Evolutionary conservation across 805 yeast genomes (phyloP).

Genomic region (Wickerhamiella qilinensis): DNA sequence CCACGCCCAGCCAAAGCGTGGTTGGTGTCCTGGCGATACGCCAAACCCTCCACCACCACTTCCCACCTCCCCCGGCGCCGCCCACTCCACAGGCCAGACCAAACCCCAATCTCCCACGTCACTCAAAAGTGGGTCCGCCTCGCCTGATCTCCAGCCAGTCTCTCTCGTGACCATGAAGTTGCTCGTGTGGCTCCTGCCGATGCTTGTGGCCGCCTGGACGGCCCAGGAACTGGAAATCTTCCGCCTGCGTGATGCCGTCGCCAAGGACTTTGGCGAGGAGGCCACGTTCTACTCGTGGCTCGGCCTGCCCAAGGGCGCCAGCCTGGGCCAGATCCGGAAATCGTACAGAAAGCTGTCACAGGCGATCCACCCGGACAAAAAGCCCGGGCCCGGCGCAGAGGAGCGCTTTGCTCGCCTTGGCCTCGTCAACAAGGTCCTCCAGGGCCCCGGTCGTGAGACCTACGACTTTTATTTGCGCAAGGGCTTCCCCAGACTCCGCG

Average conservation of each 20-base stretch:
- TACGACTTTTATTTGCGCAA: slow-evolving; percentile 68
- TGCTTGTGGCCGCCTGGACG: slow-evolving; percentile 5
- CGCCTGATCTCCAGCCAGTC: too few relatives aligned
- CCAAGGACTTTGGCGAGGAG: slow-evolving; percentile 43
- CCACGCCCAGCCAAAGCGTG: too few relatives aligned
- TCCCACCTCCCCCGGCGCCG: too few relatives aligned
- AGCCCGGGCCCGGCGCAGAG: slow-evolving; percentile 32
- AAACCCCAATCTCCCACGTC: too few relatives aligned
- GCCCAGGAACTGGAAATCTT: slow-evolving; percentile 67
- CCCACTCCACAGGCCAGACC: too few relatives aligned
- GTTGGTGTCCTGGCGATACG: too few relatives aligned
- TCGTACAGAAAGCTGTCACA: slow-evolving; percentile 54
- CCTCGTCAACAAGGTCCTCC: slow-evolving; percentile 54
- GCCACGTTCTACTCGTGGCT: slow-evolving; percentile 54
- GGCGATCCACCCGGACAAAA: slow-evolving; percentile 76
- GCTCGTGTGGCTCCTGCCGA: not conserved
- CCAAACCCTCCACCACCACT: too few relatives aligned
- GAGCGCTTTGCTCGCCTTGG: slow-evolving; percentile 68
- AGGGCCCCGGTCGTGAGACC: slow-evolving; percentile 41
- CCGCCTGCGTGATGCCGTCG: slow-evolving; percentile 46
- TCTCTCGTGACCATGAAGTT: too few relatives aligned
- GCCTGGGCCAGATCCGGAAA: slow-evolving; percentile 17
- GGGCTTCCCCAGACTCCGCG: slow-evolving; percentile 79
- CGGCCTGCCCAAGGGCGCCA: slow-evolving; percentile 16
- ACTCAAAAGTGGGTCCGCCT: too few relatives aligned